phyloP scores from a whole-genome alignment of 305 asterid species.

The Fraxinus floribunda region DNA sequence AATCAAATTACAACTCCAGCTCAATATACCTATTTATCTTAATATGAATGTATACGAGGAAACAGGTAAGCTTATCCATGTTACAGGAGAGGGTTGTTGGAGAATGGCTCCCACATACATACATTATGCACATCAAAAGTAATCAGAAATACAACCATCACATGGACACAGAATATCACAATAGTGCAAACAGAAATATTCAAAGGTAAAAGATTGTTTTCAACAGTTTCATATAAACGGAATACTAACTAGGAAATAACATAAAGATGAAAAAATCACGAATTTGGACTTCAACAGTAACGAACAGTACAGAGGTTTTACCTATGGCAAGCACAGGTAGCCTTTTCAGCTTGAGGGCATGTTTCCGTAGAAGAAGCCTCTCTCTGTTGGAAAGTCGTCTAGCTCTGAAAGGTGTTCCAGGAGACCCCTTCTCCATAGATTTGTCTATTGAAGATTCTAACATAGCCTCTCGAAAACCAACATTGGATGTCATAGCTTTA shows the following conservation, averaged over 20 bases:
- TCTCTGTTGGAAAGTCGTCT: slow-evolving; percentile 77
- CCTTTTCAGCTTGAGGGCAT: slow-evolving; percentile 65
- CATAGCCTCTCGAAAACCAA: slow-evolving; percentile 30
- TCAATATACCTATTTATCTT: neutral
- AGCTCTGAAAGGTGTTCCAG: slow-evolving; percentile 32
- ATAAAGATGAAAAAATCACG: neutral
- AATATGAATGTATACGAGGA: neutral
- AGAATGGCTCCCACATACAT: neutral
- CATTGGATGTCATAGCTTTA: slow-evolving; percentile 22
- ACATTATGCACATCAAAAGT: neutral
- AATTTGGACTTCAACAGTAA: neutral
- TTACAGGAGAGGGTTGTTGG: neutral
- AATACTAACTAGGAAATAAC: slow-evolving; percentile 4
- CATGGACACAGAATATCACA: neutral
- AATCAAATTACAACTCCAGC: neutral
- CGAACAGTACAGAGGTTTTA: slow-evolving; percentile 30
- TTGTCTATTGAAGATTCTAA: slow-evolving; percentile 31
- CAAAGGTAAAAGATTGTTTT: neutral
- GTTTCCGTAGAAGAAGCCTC: slow-evolving; percentile 83
- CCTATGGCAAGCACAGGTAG: slow-evolving; percentile 79
- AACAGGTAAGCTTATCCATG: neutral
- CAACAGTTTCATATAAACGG: neutral
- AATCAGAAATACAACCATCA: neutral
- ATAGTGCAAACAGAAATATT: neutral
- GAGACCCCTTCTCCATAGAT: slow-evolving; percentile 28